phyloP scores from a whole-genome alignment of 2,329 filamentous ascomycete genomes.

The Furcasterigmium sp. region DNA sequence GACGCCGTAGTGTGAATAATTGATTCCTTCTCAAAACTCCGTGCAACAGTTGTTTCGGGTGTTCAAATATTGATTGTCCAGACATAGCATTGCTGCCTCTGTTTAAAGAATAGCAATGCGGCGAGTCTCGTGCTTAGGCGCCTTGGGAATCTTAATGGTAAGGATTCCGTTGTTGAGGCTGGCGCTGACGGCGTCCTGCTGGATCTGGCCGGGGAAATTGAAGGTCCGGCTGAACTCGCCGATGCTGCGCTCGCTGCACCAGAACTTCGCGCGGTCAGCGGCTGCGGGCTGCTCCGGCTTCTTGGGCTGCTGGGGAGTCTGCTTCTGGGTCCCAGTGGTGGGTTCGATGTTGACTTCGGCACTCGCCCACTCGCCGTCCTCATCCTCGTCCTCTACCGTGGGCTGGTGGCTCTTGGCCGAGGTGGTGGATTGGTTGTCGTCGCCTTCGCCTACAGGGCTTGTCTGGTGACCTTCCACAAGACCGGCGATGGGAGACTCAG shows the following conservation, averaged over 20 bases:
- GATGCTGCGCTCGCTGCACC: constrained; percentile 61
- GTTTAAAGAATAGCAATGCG: constrained; percentile 53
- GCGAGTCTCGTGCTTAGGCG: constrained; percentile 50
- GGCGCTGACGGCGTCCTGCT: constrained; percentile 57
- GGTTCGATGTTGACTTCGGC: constrained; percentile 6
- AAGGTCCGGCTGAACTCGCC: constrained; percentile 66
- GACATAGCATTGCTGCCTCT: constrained; percentile 7
- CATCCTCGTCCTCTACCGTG: constrained; percentile 59
- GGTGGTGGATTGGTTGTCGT: constrained; percentile 14
- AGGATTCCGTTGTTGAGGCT: constrained; percentile 62
- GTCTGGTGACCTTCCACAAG: constrained; percentile 37
- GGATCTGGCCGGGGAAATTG: constrained; percentile 60
- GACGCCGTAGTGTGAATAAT: no score
- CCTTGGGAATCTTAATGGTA: constrained; percentile 60
- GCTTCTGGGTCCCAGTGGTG: neutral
- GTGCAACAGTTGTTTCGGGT: no score
- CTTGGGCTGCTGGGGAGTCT: constrained; percentile 9
- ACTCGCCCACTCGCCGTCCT: constrained; percentile 7
- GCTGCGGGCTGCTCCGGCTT: constrained; percentile 16
- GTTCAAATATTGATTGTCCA: no score
- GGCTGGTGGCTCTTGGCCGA: constrained; percentile 44
- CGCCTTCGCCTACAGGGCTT: constrained; percentile 32
- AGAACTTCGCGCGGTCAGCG: constrained; percentile 55
- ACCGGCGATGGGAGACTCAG: constrained; percentile 45
- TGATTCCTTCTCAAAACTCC: no score